Conservation (phyloP, 192 early-diverging fungal species). For the Mortierella antarctica region DNA sequence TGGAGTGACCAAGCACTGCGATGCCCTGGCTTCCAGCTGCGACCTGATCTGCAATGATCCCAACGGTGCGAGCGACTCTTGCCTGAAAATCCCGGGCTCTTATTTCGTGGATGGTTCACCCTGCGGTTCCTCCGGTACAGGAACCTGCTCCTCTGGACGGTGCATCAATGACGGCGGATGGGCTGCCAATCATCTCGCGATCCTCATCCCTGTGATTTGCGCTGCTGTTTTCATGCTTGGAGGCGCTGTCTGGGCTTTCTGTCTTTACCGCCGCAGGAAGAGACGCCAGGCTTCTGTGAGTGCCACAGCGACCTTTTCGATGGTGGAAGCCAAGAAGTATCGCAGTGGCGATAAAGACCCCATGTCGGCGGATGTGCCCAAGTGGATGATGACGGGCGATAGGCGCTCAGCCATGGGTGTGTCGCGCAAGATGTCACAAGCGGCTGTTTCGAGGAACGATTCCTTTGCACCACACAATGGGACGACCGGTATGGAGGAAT, state of each 20-base stretch:
- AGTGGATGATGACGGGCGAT: slow-evolving; percentile 17
- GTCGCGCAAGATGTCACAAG: slow-evolving; percentile 2
- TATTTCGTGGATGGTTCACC: slow-evolving; percentile 75
- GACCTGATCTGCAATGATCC: slow-evolving; percentile 71
- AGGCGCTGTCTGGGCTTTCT: slow-evolving; percentile 8
- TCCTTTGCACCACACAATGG: too few species aligned
- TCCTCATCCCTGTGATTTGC: slow-evolving; percentile 11
- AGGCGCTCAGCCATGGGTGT: neutral
- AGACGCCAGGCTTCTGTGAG: neutral
- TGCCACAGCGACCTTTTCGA: neutral
- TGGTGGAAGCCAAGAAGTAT: too few species aligned
- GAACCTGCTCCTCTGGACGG: slow-evolving; percentile 67
- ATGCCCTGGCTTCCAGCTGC: slow-evolving; percentile 57
- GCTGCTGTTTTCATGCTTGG: slow-evolving; percentile 1
- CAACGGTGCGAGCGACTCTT: neutral
- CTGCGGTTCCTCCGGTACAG: slow-evolving; percentile 63
- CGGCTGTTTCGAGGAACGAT: neutral
- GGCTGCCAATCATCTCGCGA: slow-evolving; percentile 10
- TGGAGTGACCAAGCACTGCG: slow-evolving; percentile 65
- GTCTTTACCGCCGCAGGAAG: slow-evolving; percentile 5
- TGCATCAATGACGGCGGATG: slow-evolving; percentile 33
- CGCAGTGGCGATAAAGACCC: neutral
- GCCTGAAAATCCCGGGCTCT: slow-evolving; percentile 47
- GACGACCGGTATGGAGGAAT: too few species aligned
- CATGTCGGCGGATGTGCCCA: slow-evolving; percentile 5